Evolutionary conservation across 1,139 yeast species (phyloP), one percentile per base, ranked within the genome.

Genomic region (Scheffersomyces parashehatae): DNA sequence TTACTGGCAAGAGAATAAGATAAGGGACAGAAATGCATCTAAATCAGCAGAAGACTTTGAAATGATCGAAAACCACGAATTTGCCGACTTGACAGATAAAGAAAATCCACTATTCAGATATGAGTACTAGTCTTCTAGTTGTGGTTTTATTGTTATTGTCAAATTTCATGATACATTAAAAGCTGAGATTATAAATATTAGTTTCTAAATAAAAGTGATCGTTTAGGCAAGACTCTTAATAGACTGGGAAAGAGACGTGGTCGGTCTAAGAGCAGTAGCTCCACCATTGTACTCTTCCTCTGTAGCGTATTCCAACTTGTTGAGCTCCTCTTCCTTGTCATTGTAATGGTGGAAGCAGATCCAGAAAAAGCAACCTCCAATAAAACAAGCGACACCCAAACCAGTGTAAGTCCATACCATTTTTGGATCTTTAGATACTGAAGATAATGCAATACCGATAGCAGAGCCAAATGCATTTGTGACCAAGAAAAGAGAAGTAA

Each of bases 91-190:
- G 55, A 85, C 90, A 1, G 90, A 85, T 54, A 69, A 68, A 42
- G 84, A 84, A 60, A 85, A 85, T 56, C 82, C 81, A 8, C 76
- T 74, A 49, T 83, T 83, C 60, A 70, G 88, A 52, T 83, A 83
- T 36, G 35, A 31, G 24, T 31, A 14, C 12, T 31, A 14, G 6
- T 20, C 26, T 20, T 8, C 8, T 20, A 6, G 8, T 20, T 20
- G 26, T 20, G 5, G 6, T 16, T 13, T 6, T 20, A 20, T 20
- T 20, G 26, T 5, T 20, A 20, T 13, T 13, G 14, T 20, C 8
- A 6, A 20, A 20, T 20, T 5, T 20, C 26, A 20, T 20, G 4
- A 20, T 20, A 20, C 26, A 20, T 20, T 20, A 20, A 20, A 16
- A 20, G 7, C 26, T 20, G 26, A 6, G 26, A 20, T 20, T 3